These are phyloP conservation scores for Pelargonium australe DNA, from an alignment of 441 rosid species.

Conservation along the genomic window DNA sequence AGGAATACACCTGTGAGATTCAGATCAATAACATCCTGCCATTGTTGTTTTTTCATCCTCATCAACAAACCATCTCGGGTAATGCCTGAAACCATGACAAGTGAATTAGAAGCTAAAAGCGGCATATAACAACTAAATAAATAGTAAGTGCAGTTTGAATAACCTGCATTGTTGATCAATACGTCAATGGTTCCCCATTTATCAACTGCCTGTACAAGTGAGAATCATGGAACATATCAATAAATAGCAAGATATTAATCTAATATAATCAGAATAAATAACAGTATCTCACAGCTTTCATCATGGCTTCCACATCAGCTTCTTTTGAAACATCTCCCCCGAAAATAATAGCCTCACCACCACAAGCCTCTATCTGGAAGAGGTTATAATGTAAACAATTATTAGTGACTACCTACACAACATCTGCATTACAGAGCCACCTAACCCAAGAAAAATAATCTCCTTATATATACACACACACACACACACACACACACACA, in stretches of 20 bases:
- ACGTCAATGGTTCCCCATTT: conserved; percentile 92
- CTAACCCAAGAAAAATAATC: not conserved
- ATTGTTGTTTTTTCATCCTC: conserved; percentile 86
- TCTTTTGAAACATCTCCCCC: conserved; percentile 93
- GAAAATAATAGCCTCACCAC: conserved; percentile 87
- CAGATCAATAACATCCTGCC: conserved; percentile 91
- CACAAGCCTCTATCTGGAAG: conserved; percentile 70
- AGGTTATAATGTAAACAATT: conserved; percentile 6
- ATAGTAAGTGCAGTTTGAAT: conserved; percentile 4
- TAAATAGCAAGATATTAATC: conserved; percentile 4
- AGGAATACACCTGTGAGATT: conserved; percentile 94
- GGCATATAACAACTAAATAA: conserved; percentile 6
- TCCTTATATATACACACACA: too few relatives aligned
- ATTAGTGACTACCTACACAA: conserved; percentile 6
- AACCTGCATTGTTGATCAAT: conserved; percentile 88
- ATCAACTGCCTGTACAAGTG: conserved; percentile 64
- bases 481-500: too few relatives aligned
- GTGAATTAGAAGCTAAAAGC: conserved; percentile 18
- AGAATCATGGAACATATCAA: conserved; percentile 18
- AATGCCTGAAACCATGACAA: conserved; percentile 53
- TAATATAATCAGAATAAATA: conserved; percentile 13
- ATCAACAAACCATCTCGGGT: conserved; percentile 76
- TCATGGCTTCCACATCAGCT: conserved; percentile 85
- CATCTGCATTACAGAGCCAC: not conserved
- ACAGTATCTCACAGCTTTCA: conserved; percentile 66